Base-by-base conservation (phyloP, 2,329 filamentous ascomycete genomes). In the Karstenula rhodostoma region DNA sequence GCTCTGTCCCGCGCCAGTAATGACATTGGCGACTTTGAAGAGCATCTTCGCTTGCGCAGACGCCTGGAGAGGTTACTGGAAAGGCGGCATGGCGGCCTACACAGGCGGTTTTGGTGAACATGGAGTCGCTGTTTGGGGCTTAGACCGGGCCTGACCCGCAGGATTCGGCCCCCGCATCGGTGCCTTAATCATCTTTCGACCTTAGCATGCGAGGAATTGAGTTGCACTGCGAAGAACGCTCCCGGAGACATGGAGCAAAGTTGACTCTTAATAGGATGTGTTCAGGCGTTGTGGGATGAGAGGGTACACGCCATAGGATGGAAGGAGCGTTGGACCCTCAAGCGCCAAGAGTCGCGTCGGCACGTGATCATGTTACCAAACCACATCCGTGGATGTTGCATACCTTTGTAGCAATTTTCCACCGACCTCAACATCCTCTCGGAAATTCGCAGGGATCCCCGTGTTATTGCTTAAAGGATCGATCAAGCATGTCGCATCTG, bases 21-120 rank as follows among this genome's bases (percentile, higher is more conserved):
- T 63, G 19, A 67, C 66, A 29, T 67, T 69, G 44, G 67, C 63
- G 32, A 70, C 61, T 58, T 67, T 72, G 58, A 60, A 72, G 7
- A 70, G 61, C 65, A 72, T 67, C 10, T 19, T 65, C 52, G 17
- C 37, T 17, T 44, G 19, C n/a, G 5, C 8, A 42, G 50, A 19
- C 9, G 32, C 40, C 13, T 44, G 12, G 25, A 23, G n/a, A 15
- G 1, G 10, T 15, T 22, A 40, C n/a, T 25, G 17, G 6, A 57
- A 25, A 3, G 17, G 17, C 44, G 17, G 40, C 22, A 49, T 57
- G 46, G 46, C 35, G 50, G 44, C 55, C 29, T 56, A 8, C n/a
- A 22, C 8, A 42, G 37, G 35, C 23, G 48, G 29, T 4, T 7
- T 15, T 43, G 44, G 44, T 47, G 15, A 47, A 29, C 44, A 19